Evolutionary conservation across 495 filamentous ascomycete species (phyloP).

Genomic region (Annulohypoxylon stygium): DNA sequence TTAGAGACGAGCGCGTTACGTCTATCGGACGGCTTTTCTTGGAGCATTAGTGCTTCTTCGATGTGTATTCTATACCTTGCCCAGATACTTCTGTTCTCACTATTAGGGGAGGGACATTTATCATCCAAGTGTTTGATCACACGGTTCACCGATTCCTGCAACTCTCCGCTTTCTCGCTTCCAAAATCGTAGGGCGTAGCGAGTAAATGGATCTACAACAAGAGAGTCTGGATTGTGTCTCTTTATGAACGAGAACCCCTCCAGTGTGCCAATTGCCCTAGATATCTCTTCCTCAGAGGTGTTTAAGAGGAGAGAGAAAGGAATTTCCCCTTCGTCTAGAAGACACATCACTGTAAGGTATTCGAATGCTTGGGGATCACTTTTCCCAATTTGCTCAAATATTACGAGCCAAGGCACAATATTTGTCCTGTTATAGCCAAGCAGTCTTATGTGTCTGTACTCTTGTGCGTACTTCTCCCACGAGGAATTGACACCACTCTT

Average conservation of each 20-base stretch:
- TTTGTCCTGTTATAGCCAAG: not conserved
- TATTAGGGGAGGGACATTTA: not conserved
- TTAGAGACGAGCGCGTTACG: not conserved
- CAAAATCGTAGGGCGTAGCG: not conserved
- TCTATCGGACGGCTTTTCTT: not conserved
- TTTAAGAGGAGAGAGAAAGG: not conserved
- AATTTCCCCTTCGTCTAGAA: not conserved
- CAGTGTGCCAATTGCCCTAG: not conserved
- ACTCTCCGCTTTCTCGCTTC: not conserved
- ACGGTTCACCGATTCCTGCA: not conserved
- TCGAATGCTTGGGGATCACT: not conserved
- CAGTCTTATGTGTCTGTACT: too few relatives aligned
- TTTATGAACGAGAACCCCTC: not conserved
- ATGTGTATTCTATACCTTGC: not conserved
- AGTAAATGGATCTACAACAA: not conserved
- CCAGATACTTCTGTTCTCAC: not conserved
- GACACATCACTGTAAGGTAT: not conserved
- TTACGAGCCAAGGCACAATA: not conserved
- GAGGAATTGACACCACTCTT: too few relatives aligned
- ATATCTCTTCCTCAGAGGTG: not conserved
- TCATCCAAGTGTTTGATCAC: not conserved
- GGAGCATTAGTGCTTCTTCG: not conserved
- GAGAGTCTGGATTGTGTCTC: not conserved
- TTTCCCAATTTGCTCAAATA: not conserved
- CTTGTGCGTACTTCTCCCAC: too few relatives aligned